These are phyloP conservation scores for Mortierella sp. DNA, from an alignment of 371 early-diverging fungal species.

Conservation along the genomic window DNA sequence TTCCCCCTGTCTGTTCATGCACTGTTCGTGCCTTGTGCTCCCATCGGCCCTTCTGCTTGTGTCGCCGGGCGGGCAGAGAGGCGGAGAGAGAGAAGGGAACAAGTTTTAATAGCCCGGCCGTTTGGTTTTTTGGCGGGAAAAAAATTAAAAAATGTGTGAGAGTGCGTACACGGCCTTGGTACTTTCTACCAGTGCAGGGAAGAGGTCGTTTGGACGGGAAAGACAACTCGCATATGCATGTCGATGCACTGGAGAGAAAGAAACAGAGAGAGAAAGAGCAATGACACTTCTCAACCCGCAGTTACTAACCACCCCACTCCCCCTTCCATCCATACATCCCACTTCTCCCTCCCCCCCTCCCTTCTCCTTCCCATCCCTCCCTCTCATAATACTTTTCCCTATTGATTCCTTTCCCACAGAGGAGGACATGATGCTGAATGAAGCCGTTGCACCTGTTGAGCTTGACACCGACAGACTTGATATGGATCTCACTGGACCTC, in stretches of 20 bases:
- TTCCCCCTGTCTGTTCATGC: no score
- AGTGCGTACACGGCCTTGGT: neutral
- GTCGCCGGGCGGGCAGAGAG: neutral
- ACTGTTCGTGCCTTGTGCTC: no score
- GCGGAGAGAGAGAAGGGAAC: slow-evolving; percentile 4
- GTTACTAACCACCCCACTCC: neutral
- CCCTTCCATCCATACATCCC: slow-evolving; percentile 3
- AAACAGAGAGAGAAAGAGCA: neutral
- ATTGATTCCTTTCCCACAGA: slow-evolving; percentile 13
- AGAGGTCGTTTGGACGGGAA: no score
- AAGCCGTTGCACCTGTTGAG: slow-evolving; percentile 26
- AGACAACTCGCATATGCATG: no score
- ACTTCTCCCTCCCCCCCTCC: neutral
- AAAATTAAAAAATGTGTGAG: neutral
- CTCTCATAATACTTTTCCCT: slow-evolving; percentile 3
- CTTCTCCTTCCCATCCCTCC: slow-evolving; percentile 6
- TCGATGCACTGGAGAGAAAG: neutral
- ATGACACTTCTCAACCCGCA: neutral
- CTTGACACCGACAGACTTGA: slow-evolving; percentile 25
- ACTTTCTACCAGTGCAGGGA: no score
- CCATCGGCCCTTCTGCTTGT: no score
- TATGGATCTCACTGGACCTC: slow-evolving; percentile 15
- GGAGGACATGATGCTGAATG: slow-evolving; percentile 48
- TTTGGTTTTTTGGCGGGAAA: slow-evolving; percentile 16
- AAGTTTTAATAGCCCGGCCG: slow-evolving; percentile 18